These are phyloP conservation scores for Globisporangium mamillatum DNA, from an alignment of 352 stramenopile species.

Conservation along the genomic window DNA sequence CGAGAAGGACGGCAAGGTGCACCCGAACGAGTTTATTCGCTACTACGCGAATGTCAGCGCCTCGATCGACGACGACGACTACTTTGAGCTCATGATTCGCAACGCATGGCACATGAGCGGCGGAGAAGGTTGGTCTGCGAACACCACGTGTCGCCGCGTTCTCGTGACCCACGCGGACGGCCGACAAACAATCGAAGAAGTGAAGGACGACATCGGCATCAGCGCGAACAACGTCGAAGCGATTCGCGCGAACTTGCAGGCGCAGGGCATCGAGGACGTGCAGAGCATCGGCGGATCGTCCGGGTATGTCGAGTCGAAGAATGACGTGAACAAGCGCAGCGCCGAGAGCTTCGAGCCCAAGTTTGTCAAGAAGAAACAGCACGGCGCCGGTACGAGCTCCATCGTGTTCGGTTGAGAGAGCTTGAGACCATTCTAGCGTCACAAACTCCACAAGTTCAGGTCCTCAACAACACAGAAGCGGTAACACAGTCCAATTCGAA, in stretches of 20 bases:
- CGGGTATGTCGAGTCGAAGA: slow-evolving; percentile 25
- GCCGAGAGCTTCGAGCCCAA: slow-evolving; percentile 46
- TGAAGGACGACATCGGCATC: slow-evolving; percentile 46
- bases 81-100: slow-evolving; percentile 84
- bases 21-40: slow-evolving; percentile 33
- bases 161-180: slow-evolving; percentile 56
- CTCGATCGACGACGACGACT: slow-evolving; percentile 76
- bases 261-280: slow-evolving; percentile 29
- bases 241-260: slow-evolving; percentile 41
- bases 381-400: slow-evolving; percentile 69
- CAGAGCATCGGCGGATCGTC: slow-evolving; percentile 16
- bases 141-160: slow-evolving; percentile 64
- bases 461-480: background rate
- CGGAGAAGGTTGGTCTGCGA: slow-evolving; percentile 53
- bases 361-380: slow-evolving; percentile 74
- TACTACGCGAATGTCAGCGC: slow-evolving; percentile 82
- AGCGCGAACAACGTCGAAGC: slow-evolving; percentile 25
- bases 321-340: slow-evolving; percentile 13
- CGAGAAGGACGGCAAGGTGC: slow-evolving; percentile 35
- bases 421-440: background rate
- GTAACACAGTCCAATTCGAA: background rate
- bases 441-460: background rate
- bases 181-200: slow-evolving; percentile 40
- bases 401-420: slow-evolving; percentile 75
- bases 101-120: slow-evolving; percentile 83